Percentiles rank a stretch among this genome's conserved stretches.
These are phyloP conservation scores for Cystobasidium ongulense DNA, from an alignment of 768 basidiomycete genomes.

Conservation along the genomic window DNA sequence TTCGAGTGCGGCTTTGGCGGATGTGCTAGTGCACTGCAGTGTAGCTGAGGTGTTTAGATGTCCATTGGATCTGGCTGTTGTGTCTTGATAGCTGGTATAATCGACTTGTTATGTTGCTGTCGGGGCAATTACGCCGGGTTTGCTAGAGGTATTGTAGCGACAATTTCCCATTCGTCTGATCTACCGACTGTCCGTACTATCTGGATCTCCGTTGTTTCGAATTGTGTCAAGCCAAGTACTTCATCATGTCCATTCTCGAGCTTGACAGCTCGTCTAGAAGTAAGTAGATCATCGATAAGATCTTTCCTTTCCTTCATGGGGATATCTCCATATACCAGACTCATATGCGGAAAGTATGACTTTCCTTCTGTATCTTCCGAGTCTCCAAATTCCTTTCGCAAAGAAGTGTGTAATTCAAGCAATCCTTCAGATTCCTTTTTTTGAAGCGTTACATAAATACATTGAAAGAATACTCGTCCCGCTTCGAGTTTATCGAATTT, in stretches of 20 bases:
- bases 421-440: constrained; percentile 10
- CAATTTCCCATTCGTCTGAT: constrained; percentile 26
- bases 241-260: not conserved
- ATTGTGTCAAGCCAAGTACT: not conserved
- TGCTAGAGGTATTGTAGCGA: not conserved
- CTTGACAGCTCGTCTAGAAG: not conserved
- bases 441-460: constrained; percentile 5
- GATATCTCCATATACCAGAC: constrained; percentile 18
- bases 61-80: too few species aligned
- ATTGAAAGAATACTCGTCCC: constrained; percentile 13
- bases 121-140: too few species aligned
- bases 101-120: too few species aligned
- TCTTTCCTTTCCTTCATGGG: not conserved
- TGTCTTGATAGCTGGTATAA: too few species aligned
- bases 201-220: not conserved
- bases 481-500: constrained; percentile 25
- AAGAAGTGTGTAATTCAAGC: constrained; percentile 15
- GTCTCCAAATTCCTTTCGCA: not conserved
- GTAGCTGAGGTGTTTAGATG: too few species aligned
- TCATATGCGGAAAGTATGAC: constrained; percentile 16
- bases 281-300: not conserved
- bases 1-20: too few species aligned
- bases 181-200: constrained; percentile 7
- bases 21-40: too few species aligned
- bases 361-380: constrained; percentile 1